Evolutionary conservation across 495 filamentous ascomycete genomes (phyloP), one percentile per base, ranked within the genome.

Genomic region (Cairneyella variabilis): DNA sequence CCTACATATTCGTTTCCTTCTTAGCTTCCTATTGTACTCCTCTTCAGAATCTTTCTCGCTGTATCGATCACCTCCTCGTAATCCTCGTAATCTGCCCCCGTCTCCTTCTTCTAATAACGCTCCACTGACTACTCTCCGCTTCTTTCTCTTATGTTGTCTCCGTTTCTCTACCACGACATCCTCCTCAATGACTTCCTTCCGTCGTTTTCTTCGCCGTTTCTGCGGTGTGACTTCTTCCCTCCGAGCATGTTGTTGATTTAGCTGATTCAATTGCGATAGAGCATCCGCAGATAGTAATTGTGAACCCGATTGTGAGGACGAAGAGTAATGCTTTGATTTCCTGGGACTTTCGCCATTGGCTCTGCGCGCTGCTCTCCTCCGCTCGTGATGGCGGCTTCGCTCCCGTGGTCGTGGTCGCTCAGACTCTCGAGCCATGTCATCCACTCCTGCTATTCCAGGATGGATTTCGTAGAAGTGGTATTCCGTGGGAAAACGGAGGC

Each of bases 91-190:
- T 37, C 48, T 51, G 44, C 27, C 10, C 9, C 60, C 66, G 50
- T 71, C 69, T 1, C 85, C 86, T 65, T 89, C 85, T 61, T 90
- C 86, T 54, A 86, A 58, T 48, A 83, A 69, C 0, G 84, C 77
- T 14, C 86, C 86, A 43, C 85, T 89, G 5, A 86, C 82, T 18
- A 87, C 72, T 53, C 84, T 69, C 27, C 80, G 71, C 42, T 75
- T 76, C 51, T 73, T 71, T 28, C 70, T 68, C 34, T 73, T 66
- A 18, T 66, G 51, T 41, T 65, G 22, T 48, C 45, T 58, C 26
- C 51, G 43, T 54, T 50, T 44, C 56, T 58, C 51, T 51, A 50
- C 58, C 39, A 48, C 58, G 12, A 65, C 48, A 39, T 58, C 32
- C 26, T 56, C 66, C 64, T 64, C 60, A 52, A 63, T 57, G 53